Conservation (phyloP, 352 stramenopile genomes). For the Paralagenidium karlingii region DNA sequence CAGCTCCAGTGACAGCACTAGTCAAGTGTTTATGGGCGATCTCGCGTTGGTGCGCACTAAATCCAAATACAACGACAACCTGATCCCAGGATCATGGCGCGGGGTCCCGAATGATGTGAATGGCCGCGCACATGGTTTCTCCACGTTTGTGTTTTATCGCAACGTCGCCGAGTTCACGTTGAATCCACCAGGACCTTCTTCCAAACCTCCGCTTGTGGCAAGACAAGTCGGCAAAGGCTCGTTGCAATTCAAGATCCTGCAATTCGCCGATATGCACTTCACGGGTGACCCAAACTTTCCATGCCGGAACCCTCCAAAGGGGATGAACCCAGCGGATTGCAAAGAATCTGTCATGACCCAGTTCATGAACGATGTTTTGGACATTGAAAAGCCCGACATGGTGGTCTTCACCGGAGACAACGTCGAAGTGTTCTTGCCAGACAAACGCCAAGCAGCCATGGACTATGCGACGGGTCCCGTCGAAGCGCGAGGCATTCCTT, state of each 20-base stretch:
- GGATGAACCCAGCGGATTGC: conserved; percentile 12
- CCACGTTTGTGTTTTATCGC: no score
- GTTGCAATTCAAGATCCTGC: conserved; percentile 46
- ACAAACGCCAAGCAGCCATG: conserved; percentile 16
- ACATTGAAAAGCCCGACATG: conserved; percentile 47
- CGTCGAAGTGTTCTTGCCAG: conserved; percentile 15
- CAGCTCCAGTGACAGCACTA: no score
- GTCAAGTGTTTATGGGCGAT: no score
- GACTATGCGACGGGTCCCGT: conserved; percentile 17
- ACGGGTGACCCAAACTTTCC: conserved; percentile 19
- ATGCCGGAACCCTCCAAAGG: conserved; percentile 16
- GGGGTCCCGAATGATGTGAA: no score
- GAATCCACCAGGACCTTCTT: no score
- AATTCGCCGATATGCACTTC: conserved; percentile 57
- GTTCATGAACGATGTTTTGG: conserved; percentile 40
- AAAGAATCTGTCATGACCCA: conserved; percentile 27
- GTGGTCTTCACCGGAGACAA: conserved; percentile 60
- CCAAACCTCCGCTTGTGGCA: no score
- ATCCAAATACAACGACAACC: no score
- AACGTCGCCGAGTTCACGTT: no score
- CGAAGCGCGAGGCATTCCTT: conserved; percentile 31
- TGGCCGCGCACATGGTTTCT: no score
- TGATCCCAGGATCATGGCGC: no score
- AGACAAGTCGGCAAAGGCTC: no score
- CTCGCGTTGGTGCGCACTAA: no score